These are phyloP conservation scores for Candida lessepsii DNA, from an alignment of 805 yeast species.

Conservation along the genomic window DNA sequence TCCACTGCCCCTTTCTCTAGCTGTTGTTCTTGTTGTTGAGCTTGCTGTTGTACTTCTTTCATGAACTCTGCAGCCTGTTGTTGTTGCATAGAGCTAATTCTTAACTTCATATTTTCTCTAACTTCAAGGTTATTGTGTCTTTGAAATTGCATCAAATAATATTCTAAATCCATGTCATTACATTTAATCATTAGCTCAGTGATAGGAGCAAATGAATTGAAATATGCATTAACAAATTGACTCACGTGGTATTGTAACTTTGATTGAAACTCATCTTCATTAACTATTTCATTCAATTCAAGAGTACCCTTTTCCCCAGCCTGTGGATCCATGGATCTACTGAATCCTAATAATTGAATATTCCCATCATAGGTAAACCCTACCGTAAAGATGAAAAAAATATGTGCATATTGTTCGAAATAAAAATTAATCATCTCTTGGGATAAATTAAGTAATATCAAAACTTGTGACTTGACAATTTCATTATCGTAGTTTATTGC, in stretches of 20 bases:
- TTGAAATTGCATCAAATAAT: slow-evolving; percentile 12
- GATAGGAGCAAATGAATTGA: slow-evolving; percentile 22
- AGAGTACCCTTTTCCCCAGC: slow-evolving; percentile 21
- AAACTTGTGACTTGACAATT: slow-evolving; percentile 58
- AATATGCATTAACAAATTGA: slow-evolving; percentile 20
- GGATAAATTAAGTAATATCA: slow-evolving; percentile 61
- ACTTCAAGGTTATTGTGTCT: slow-evolving; percentile 12
- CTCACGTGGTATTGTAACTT: slow-evolving; percentile 23
- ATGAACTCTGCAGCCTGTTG: neutral
- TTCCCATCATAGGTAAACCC: slow-evolving; percentile 20
- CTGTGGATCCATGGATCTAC: slow-evolving; percentile 11
- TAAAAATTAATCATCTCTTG: slow-evolving; percentile 28
- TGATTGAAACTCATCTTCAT: slow-evolving; percentile 20
- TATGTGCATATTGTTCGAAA: slow-evolving; percentile 12
- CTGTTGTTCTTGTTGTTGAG: neutral
- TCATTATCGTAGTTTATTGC: slow-evolving; percentile 50
- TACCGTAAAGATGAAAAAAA: slow-evolving; percentile 14
- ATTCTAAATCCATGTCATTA: slow-evolving; percentile 15
- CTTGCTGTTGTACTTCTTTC: neutral
- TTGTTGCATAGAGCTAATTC: slow-evolving; percentile 11
- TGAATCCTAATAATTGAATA: slow-evolving; percentile 19
- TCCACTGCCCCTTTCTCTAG: no score
- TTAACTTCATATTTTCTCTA: slow-evolving; percentile 15
- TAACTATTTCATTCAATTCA: slow-evolving; percentile 22
- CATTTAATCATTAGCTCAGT: slow-evolving; percentile 22